phyloP scores from a whole-genome alignment of 345 rosid genomes.

The Boechera stricta region DNA sequence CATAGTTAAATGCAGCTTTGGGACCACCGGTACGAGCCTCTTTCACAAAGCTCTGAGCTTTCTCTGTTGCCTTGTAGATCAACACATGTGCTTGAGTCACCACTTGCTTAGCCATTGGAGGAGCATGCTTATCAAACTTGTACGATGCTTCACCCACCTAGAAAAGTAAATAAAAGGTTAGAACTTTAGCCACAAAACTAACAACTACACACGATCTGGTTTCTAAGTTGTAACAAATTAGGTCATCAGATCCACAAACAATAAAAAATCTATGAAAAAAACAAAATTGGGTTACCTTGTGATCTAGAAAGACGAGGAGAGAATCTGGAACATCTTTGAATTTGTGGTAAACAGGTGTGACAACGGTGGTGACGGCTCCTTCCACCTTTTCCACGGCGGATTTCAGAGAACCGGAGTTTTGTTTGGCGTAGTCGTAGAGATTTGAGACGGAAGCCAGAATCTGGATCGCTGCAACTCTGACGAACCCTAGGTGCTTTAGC shows the following conservation, averaged over 20 bases:
- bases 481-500: conserved; percentile 75
- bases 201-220: neutral
- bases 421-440: conserved; percentile 75
- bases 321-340: conserved; percentile 67
- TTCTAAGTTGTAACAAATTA: neutral
- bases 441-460: conserved; percentile 54
- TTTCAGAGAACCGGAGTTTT: conserved; percentile 78
- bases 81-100: conserved; percentile 51
- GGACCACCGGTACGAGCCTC: conserved; percentile 70
- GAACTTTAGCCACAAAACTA: neutral
- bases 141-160: conserved; percentile 71
- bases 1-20: conserved; percentile 58
- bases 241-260: conserved; percentile 11
- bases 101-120: conserved; percentile 61
- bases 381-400: conserved; percentile 74
- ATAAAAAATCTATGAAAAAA: neutral
- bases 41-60: conserved; percentile 54
- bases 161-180: conserved; percentile 8
- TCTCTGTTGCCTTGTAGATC: conserved; percentile 51
- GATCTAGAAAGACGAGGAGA: conserved; percentile 71
- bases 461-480: conserved; percentile 65
- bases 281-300: conserved; percentile 56
- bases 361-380: conserved; percentile 64
- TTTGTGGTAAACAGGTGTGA: conserved; percentile 69
- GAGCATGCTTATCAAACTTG: conserved; percentile 77